Evolutionary conservation across 345 rosid species (phyloP).

Genomic region (Cardamine occulta): DNA sequence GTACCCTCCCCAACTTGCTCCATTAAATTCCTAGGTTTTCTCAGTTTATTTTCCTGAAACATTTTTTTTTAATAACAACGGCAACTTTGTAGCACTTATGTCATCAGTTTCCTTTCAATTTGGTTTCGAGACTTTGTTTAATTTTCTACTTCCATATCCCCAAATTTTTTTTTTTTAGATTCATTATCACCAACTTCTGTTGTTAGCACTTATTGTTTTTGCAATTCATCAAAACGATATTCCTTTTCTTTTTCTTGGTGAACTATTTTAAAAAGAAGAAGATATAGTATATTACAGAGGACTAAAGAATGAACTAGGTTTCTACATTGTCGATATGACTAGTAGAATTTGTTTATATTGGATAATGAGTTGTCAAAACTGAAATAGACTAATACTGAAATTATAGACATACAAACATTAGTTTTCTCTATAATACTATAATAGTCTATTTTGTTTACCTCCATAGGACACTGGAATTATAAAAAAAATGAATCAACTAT

Average conservation of each 20-base stretch:
- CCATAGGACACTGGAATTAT: not conserved
- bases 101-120: not conserved
- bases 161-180: not conserved
- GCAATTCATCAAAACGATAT: not conserved
- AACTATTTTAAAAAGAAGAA: not conserved
- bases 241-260: too few species aligned
- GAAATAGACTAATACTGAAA: conserved; percentile 21
- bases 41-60: not conserved
- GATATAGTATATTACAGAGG: not conserved
- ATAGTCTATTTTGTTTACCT: not conserved
- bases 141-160: not conserved
- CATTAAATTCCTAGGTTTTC: conserved; percentile 32
- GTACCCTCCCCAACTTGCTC: conserved; percentile 43
- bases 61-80: not conserved
- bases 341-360: not conserved
- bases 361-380: conserved; percentile 9
- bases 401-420: conserved; percentile 15
- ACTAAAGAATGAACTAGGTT: not conserved
- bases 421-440: not conserved
- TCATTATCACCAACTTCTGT: not conserved
- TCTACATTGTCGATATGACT: not conserved
- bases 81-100: conserved; percentile 6
- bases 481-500: not conserved
- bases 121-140: conserved; percentile 1
- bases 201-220: not conserved